These are phyloP conservation scores for Tylopilus rubrobrunneus DNA, from an alignment of 768 basidiomycete genomes.

Conservation along the genomic window DNA sequence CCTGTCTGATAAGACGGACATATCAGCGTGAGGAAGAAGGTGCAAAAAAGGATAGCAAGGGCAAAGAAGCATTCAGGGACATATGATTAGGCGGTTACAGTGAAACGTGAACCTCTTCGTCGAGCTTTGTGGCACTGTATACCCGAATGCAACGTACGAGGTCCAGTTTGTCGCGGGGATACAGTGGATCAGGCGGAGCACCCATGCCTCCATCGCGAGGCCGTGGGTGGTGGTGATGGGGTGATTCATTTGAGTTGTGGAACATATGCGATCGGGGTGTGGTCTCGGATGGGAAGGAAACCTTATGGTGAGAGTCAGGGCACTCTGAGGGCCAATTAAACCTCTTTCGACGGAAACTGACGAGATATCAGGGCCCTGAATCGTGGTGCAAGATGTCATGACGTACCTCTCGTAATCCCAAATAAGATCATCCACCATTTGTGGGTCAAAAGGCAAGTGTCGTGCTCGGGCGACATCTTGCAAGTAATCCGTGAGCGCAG, in stretches of 20 bases:
- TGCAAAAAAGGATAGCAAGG: background rate
- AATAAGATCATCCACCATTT: constrained; percentile 24
- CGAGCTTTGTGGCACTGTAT: constrained; percentile 45
- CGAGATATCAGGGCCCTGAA: constrained; percentile 5
- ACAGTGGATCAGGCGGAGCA: constrained; percentile 22
- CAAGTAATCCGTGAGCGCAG: constrained; percentile 52
- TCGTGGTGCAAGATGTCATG: background rate
- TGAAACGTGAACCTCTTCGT: constrained; percentile 25
- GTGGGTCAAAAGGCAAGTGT: constrained; percentile 16
- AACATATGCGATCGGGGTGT: constrained; percentile 22
- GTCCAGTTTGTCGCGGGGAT: constrained; percentile 38
- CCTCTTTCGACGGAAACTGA: constrained; percentile 62
- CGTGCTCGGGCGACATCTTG: constrained; percentile 30
- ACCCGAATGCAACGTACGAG: constrained; percentile 52
- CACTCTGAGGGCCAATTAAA: constrained; percentile 64
- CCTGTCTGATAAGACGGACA: constrained; percentile 12
- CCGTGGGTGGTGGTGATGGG: constrained; percentile 8
- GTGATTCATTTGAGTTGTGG: constrained; percentile 17
- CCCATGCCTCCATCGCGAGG: constrained; percentile 12
- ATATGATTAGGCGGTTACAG: constrained; percentile 7
- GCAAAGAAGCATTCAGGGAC: background rate
- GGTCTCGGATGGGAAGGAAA: constrained; percentile 14
- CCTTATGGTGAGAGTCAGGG: constrained; percentile 28
- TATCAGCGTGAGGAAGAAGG: background rate
- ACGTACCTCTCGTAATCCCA: constrained; percentile 38